These are phyloP conservation scores for Cytospora piceicola DNA, from an alignment of 2,329 filamentous ascomycete genomes.

Conservation along the genomic window DNA sequence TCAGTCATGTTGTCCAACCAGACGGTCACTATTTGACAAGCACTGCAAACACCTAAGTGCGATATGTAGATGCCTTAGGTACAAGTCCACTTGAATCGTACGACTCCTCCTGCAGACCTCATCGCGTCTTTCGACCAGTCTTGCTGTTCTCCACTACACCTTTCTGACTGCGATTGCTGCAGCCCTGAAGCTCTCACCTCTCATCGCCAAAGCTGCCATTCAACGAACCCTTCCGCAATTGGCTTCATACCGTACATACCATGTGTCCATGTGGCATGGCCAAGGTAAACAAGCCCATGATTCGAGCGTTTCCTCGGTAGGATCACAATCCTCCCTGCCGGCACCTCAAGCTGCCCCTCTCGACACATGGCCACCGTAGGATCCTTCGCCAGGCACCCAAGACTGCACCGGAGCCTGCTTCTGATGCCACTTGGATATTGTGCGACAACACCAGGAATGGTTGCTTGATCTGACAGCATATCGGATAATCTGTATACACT, in stretches of 20 bases:
- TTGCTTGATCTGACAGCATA: background rate
- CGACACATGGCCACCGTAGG: background rate
- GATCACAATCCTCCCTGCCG: background rate
- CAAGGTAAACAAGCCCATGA: background rate
- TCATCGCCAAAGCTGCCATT: background rate
- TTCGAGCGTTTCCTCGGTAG: background rate
- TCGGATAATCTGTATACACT: no score
- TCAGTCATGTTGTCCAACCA: conserved; percentile 19
- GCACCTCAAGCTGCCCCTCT: background rate
- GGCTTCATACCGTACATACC: background rate
- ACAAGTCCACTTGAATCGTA: background rate
- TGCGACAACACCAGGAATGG: background rate
- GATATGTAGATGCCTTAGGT: conserved; percentile 1
- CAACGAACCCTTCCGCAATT: background rate
- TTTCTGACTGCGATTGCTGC: conserved; percentile 2
- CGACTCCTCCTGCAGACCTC: conserved; percentile 2
- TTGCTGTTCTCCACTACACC: conserved; percentile 5
- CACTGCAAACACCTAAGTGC: background rate
- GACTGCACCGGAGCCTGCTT: no score
- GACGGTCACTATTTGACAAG: background rate
- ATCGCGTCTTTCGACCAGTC: conserved; percentile 17
- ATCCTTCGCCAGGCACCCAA: background rate
- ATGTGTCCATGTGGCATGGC: background rate
- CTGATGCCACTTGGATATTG: no score
- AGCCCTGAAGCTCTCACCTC: background rate